A percentile compares a stretch with the other conserved stretches of the same genome.
Evolutionary conservation across 495 filamentous ascomycete genomes (phyloP).

Genomic region (Penicillium turbatum): DNA sequence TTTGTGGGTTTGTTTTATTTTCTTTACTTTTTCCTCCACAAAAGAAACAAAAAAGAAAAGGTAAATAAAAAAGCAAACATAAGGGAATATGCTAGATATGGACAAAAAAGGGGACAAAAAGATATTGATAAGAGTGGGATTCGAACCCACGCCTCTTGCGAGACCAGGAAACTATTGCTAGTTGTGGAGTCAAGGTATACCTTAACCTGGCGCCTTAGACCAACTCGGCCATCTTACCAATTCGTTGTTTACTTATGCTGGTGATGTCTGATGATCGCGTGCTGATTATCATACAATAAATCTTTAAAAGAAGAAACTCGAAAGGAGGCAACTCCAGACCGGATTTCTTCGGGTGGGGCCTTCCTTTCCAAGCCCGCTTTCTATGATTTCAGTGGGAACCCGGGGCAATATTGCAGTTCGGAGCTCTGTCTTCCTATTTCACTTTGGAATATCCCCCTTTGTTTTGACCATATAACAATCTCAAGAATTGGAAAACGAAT

Average conservation of each 20-base stretch:
- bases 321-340: not conserved
- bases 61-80: no score
- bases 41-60: no score
- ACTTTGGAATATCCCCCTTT: not conserved
- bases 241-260: not conserved
- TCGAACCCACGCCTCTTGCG: constrained; percentile 32
- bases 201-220: constrained; percentile 35
- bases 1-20: no score
- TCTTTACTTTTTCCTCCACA: no score
- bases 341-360: constrained; percentile 1
- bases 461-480: not conserved
- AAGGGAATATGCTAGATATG: no score
- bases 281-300: not conserved
- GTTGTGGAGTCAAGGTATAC: constrained; percentile 23
- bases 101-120: not conserved
- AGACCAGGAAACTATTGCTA: constrained; percentile 8
- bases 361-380: not conserved
- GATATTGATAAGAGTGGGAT: constrained; percentile 37
- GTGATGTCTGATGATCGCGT: not conserved
- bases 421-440: not conserved
- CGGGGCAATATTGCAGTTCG: not conserved
- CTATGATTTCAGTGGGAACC: not conserved
- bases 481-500: not conserved
- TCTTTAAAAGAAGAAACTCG: not conserved
- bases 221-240: constrained; percentile 32